Evolutionary conservation across 169 alveolate genomes (phyloP).

Genomic region (Theileria annulata): DNA sequence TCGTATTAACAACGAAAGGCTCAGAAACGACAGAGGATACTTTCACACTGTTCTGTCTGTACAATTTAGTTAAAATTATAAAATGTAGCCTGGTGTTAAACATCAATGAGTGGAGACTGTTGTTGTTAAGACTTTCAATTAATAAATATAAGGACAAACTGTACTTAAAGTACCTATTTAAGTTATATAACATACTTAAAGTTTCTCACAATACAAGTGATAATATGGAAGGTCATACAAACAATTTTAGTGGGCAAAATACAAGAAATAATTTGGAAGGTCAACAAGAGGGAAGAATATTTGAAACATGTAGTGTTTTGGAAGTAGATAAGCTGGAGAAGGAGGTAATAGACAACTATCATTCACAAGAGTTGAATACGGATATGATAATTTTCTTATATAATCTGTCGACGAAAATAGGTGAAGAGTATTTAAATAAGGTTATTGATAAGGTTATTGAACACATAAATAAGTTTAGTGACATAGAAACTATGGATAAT

Average conservation of each 20-base stretch:
- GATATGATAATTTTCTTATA: background rate
- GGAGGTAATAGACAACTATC: background rate
- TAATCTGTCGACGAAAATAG: background rate
- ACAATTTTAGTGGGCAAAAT: no score
- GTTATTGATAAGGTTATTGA: background rate
- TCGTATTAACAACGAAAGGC: background rate
- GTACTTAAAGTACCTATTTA: no score
- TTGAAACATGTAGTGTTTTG: background rate
- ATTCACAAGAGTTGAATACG: background rate
- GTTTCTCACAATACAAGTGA: background rate
- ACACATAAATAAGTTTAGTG: background rate
- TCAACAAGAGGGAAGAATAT: background rate
- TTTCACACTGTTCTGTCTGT: background rate
- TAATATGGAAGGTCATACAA: no score
- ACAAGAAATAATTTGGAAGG: no score
- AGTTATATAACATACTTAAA: background rate
- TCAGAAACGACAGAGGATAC: background rate
- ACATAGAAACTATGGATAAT: no score
- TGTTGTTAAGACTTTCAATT: background rate
- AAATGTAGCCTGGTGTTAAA: background rate
- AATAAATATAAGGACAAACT: background rate
- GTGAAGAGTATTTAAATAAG: background rate
- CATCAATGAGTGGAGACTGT: background rate
- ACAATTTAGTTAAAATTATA: background rate
- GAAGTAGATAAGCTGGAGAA: background rate